A percentile compares a stretch with the other conserved stretches of the same genome.
Evolutionary conservation across 768 basidiomycete genomes (phyloP).

Genomic region (Rhizopogon salebrosus): DNA sequence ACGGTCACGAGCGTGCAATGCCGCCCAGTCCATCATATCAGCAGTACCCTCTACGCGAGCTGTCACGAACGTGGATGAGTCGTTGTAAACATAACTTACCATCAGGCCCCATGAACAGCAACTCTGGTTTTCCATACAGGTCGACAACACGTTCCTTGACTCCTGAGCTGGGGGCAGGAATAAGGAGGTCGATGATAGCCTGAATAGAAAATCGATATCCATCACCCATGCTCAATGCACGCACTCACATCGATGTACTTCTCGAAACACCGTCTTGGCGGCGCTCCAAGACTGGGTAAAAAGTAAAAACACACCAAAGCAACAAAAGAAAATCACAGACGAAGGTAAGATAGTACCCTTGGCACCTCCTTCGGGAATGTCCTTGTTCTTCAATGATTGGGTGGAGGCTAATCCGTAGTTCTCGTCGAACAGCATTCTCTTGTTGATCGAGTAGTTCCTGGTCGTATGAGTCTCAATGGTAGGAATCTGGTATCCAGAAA

Average conservation of each 20-base stretch:
- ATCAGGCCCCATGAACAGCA: constrained; percentile 95
- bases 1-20: constrained; percentile 81
- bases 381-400: constrained; percentile 94
- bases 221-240: constrained; percentile 2
- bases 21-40: constrained; percentile 99
- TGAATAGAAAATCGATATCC: constrained; percentile 21
- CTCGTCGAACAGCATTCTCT: constrained; percentile 93
- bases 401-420: constrained; percentile 95
- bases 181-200: constrained; percentile 89
- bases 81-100: constrained; percentile 36
- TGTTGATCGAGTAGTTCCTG: constrained; percentile 94
- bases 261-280: constrained; percentile 87
- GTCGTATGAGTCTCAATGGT: neutral
- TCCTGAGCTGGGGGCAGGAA: constrained; percentile 93
- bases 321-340: constrained; percentile 34
- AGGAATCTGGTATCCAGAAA: neutral
- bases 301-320: neutral
- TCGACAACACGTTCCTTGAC: constrained; percentile 95
- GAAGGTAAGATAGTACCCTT: constrained; percentile 96
- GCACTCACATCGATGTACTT: constrained; percentile 90
- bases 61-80: constrained; percentile 2
- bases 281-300: constrained; percentile 66
- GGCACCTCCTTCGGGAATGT: constrained; percentile 95
- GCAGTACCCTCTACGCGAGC: constrained; percentile 79
- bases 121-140: constrained; percentile 82